phyloP scores from a whole-genome alignment of 805 yeast genomes.

The Yueomyces sinensis region DNA sequence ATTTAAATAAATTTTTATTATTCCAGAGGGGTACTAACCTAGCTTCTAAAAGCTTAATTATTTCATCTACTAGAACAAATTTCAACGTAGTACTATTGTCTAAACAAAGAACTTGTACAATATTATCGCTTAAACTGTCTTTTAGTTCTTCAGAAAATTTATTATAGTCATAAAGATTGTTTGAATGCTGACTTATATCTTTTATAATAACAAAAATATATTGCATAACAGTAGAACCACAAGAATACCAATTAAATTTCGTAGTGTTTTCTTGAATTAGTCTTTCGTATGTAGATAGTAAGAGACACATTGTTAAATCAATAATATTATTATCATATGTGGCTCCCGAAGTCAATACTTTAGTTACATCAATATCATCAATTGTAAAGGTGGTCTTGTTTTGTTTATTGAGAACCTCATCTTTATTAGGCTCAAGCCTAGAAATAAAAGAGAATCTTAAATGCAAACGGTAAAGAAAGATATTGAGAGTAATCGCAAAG shows the following conservation, averaged over 20 bases:
- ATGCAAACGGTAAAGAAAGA: constrained; percentile 16
- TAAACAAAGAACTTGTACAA: constrained; percentile 8
- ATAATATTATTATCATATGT: constrained; percentile 9
- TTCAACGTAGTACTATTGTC: constrained; percentile 8
- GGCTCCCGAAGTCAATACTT: constrained; percentile 5
- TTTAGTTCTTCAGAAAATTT: constrained; percentile 2
- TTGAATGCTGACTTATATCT: constrained; percentile 13
- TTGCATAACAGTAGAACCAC: constrained; percentile 22
- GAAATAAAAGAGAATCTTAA: constrained; percentile 13
- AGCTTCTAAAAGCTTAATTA: constrained; percentile 12
- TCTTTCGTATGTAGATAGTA: constrained; percentile 15
- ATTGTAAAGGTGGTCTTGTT: background rate
- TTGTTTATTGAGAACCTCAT: constrained; percentile 5
- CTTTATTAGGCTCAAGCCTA: constrained; percentile 5
- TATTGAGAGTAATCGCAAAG: constrained; percentile 12
- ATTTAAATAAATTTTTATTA: constrained; percentile 14
- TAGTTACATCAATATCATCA: background rate
- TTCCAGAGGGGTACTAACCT: constrained; percentile 17
- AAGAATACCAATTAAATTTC: constrained; percentile 16
- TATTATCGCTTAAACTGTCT: constrained; percentile 8
- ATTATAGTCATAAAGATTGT: constrained; percentile 3
- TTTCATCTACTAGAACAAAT: constrained; percentile 14
- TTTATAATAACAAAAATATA: constrained; percentile 17
- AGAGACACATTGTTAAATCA: constrained; percentile 10
- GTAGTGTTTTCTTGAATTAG: constrained; percentile 9